phyloP scores from a whole-genome alignment of 768 basidiomycete species.

The Jaapia argillacea region DNA sequence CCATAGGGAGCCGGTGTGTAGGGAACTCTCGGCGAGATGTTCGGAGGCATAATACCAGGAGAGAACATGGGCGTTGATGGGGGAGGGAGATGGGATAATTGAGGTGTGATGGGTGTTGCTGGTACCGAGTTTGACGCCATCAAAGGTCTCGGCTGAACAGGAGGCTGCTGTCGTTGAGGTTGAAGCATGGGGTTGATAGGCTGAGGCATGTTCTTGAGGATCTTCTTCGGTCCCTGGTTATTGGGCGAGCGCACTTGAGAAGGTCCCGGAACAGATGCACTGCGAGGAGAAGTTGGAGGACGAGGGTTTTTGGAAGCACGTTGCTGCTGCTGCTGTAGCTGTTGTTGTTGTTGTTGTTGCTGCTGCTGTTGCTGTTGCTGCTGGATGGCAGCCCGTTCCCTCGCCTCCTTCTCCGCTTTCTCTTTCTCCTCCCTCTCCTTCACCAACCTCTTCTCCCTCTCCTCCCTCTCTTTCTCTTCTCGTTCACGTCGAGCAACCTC shows the following conservation, averaged over 20 bases:
- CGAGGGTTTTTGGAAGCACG: constrained; percentile 40
- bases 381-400: constrained; percentile 18
- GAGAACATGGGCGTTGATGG: constrained; percentile 40
- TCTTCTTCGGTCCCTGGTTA: constrained; percentile 49
- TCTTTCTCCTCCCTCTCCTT: constrained; percentile 42
- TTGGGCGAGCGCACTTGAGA: constrained; percentile 37
- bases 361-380: constrained; percentile 9
- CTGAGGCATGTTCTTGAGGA: constrained; percentile 34
- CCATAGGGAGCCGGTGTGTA: constrained; percentile 41
- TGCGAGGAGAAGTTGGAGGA: constrained; percentile 41
- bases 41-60: constrained; percentile 29
- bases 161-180: constrained; percentile 24
- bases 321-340: constrained; percentile 34
- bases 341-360: not conserved
- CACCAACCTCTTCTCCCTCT: constrained; percentile 55
- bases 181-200: constrained; percentile 19
- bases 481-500: constrained; percentile 29
- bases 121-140: constrained; percentile 31
- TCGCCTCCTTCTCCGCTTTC: constrained; percentile 18
- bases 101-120: constrained; percentile 39
- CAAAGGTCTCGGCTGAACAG: constrained; percentile 23
- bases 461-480: constrained; percentile 48
- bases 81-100: constrained; percentile 29
- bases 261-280: constrained; percentile 34
- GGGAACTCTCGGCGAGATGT: constrained; percentile 47